Percentiles rank a stretch among this genome's conserved stretches.
phyloP scores from a whole-genome alignment of 345 rosid species.

The Pelargonium nanum region DNA sequence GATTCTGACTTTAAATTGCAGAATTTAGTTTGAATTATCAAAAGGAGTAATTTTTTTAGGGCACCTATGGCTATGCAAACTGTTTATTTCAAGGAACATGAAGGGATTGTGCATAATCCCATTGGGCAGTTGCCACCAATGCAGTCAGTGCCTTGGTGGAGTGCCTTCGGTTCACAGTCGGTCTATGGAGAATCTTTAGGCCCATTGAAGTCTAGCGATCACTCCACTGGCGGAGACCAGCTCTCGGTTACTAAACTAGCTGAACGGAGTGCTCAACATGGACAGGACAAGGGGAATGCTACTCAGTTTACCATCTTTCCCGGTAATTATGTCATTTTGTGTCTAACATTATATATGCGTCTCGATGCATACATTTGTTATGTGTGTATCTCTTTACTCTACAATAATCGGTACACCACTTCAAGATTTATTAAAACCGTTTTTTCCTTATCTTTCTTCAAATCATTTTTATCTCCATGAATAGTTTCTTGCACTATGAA shows the following conservation, averaged over 20 bases:
- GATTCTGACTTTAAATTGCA: conserved; percentile 13
- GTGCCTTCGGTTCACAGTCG: conserved; percentile 42
- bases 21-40: conserved; percentile 17
- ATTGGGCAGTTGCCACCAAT: conserved; percentile 40
- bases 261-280: conserved; percentile 19
- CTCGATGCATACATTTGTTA: neutral
- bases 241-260: conserved; percentile 26
- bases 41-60: neutral
- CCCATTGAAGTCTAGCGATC: conserved; percentile 35
- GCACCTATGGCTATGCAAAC: conserved; percentile 71
- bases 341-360: no score
- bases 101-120: conserved; percentile 37
- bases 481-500: no score
- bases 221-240: conserved; percentile 21
- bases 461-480: no score
- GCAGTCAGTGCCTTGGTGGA: conserved; percentile 52
- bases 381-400: neutral
- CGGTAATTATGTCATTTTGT: conserved; percentile 26
- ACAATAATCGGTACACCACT: no score
- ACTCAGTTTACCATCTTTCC: conserved; percentile 50
- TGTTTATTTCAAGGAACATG: conserved; percentile 51
- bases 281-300: conserved; percentile 27
- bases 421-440: no score
- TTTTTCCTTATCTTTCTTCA: no score
- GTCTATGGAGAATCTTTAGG: conserved; percentile 34